phyloP scores from a whole-genome alignment of 2,329 filamentous ascomycete genomes.

The Cryphonectria parasitica region DNA sequence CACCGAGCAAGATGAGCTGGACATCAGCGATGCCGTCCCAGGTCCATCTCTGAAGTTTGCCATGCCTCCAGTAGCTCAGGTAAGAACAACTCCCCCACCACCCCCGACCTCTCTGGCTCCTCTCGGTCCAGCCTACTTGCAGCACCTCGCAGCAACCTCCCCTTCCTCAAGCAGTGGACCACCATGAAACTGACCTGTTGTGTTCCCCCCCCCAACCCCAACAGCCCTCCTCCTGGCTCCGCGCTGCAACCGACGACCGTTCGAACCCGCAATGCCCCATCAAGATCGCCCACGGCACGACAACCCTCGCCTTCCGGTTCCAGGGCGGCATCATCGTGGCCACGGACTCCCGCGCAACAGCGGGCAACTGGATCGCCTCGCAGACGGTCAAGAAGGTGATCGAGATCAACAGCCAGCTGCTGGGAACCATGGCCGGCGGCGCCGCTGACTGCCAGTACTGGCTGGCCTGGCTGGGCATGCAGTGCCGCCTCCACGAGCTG shows the following conservation, averaged over 20 bases:
- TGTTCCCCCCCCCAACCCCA: background rate
- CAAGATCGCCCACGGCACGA: slow-evolving; percentile 99
- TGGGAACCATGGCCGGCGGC: slow-evolving; percentile 98
- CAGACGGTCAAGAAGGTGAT: slow-evolving; percentile 99
- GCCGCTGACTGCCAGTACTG: slow-evolving; percentile 99
- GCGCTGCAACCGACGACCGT: slow-evolving; percentile 95
- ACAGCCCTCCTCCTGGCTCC: slow-evolving; percentile 90
- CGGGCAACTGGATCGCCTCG: slow-evolving; percentile 98
- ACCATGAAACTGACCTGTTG: slow-evolving; percentile 2
- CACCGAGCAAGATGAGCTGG: slow-evolving; percentile 73
- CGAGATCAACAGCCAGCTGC: slow-evolving; percentile 90
- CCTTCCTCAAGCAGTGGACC: slow-evolving; percentile 18
- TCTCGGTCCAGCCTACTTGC: background rate
- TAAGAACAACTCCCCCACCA: slow-evolving; percentile 48
- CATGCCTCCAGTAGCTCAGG: slow-evolving; percentile 89
- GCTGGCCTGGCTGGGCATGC: slow-evolving; percentile 98
- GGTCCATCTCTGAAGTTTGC: slow-evolving; percentile 90
- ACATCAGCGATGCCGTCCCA: slow-evolving; percentile 70
- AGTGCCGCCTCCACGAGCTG: slow-evolving; percentile 98
- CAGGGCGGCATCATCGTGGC: slow-evolving; percentile 98
- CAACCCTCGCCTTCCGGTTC: slow-evolving; percentile 96
- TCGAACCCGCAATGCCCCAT: slow-evolving; percentile 96
- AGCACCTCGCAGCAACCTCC: slow-evolving; percentile 10
- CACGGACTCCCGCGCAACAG: slow-evolving; percentile 95
- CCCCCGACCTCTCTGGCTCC: background rate